Base-by-base conservation (phyloP, 1,284 basidiomycete species). In the Rhodotorula sp. region DNA sequence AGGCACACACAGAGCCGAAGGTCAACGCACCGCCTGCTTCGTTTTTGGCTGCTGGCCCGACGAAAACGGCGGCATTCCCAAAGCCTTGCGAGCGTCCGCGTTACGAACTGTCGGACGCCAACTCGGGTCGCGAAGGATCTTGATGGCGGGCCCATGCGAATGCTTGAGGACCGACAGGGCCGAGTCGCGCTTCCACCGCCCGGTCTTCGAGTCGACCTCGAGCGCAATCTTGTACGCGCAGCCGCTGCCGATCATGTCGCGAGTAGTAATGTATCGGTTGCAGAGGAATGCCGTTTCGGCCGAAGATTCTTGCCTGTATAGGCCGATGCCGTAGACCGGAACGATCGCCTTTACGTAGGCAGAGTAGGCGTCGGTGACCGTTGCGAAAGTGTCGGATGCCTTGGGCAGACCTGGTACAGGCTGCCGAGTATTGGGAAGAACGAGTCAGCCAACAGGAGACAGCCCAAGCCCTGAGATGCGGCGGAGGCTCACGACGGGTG, bases 321-420 rank as follows among this genome's bases (percentile, higher is more conserved):
- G 19, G 16, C 45, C 46, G 45, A 59, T 48, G 25, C 58, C 58
- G 45, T 46, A 59, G 16, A 59, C 45, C n/a, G 58, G 58, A 13
- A 59, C 58, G 16, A 59, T 23, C 45, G 58, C 58, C 19, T 10
- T 13, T 23, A 48, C 58, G 58, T 48, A 59, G 25, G 45, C 58
- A 7, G 27, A 12, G 58, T 46, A 59, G n/a, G 41, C 45, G 3
- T 45, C 3, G 23, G 13, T 46, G 14, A 9, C 2, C 0, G 45
- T 27, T 10, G n/a, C 12, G 58, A 25, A 59, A 14, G 21, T 50
- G 49, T 50, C 49, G 49, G 21, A 23, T 1, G 21, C 4, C 21
- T 10, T 23, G 7, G 49, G 49, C 21, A 50, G 21, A 9, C 49
- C 49, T 8, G 49, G 49, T 3, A 50, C 23, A 23, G 23, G 21